Evolutionary conservation across 306 rosid genomes (phyloP).

Genomic region (Prunus fruticosa): DNA sequence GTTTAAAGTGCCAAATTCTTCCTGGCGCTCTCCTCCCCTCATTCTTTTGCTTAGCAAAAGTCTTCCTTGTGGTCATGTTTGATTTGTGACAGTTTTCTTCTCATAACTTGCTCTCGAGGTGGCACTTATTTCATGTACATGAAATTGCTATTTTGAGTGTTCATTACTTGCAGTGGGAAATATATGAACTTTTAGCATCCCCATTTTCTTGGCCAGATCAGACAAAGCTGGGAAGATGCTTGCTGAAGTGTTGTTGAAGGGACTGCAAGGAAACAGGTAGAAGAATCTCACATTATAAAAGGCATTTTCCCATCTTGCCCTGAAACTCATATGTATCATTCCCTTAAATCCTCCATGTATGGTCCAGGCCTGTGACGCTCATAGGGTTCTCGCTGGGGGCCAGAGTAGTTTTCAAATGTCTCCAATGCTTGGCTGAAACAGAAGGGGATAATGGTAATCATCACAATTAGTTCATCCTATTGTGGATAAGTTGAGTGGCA

Average conservation of each 20-base stretch:
- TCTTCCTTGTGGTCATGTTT: not conserved
- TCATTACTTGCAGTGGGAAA: not conserved
- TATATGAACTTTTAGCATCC: not conserved
- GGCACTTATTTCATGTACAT: not conserved
- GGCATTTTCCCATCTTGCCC: slow-evolving; percentile 9
- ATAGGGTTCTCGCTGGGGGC: slow-evolving; percentile 67
- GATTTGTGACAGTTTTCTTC: not conserved
- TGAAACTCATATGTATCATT: slow-evolving; percentile 14
- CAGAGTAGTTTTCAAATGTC: slow-evolving; percentile 66
- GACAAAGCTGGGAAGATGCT: slow-evolving; percentile 71
- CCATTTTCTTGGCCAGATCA: slow-evolving; percentile 39
- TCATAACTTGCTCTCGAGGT: not conserved
- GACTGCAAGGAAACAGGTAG: slow-evolving; percentile 68
- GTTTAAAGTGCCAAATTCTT: not conserved
- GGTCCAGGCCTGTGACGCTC: slow-evolving; percentile 70
- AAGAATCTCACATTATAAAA: slow-evolving; percentile 28
- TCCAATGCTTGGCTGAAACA: slow-evolving; percentile 44
- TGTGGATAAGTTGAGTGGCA: not conserved
- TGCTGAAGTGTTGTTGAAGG: slow-evolving; percentile 51
- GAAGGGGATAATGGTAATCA: slow-evolving; percentile 52
- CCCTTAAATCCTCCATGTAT: slow-evolving; percentile 26
- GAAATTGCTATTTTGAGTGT: not conserved
- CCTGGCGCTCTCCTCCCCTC: not conserved
- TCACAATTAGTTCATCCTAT: slow-evolving; percentile 12
- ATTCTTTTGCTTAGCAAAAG: not conserved